Base-by-base conservation (phyloP, 139 green algal genomes). In the Astrephomene gubernaculifera region DNA sequence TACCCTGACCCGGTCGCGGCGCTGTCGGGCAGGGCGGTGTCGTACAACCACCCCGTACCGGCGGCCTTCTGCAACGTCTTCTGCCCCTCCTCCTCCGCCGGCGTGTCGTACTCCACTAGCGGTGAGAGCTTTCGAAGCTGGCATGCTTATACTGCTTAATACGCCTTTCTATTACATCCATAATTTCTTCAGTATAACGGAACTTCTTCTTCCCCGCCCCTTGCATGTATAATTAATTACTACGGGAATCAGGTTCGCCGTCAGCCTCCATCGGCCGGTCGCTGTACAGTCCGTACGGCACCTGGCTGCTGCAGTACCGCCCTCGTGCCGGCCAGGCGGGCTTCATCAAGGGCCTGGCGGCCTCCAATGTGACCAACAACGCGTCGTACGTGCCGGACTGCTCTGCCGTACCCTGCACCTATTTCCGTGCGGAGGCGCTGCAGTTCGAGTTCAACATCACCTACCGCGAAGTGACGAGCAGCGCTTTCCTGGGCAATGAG, bases 51-150 rank as follows among this genome's bases (percentile, higher is more conserved):
- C 35, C 52, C 72, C 35, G 72, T 52, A 5, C 72, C 72, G 6
- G 33, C 52, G n/a, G 33, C 72, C n/a, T 81, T 64, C 52, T 81
- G 72, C 72, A 81, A 81, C 72, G 52, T 69, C 19, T 53, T 81
- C 72, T 81, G 72, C 52, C 72, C 72, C 19, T 21, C 8, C 52
- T 8, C 14, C 19, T 19, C 14, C 45, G 27, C 31, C 45, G 3
- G 31, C 6, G 19, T 22, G 1, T 36, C 21, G 2, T 81, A 45
- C 71, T 14, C 7, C 5, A 45, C 31, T 45, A 65, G 65, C 45
- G 71, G 71, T 79, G 39, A 52, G 67, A 4, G 6, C 19, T 17
- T 17, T 17, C 49, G 49, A 57, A 57, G 49, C 17, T n/a, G n/a
- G n/a, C n/a, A n/a, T n/a, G n/a, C n/a, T n/a, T n/a, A n/a, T n/a